Evolutionary conservation across 306 rosid species (phyloP), one percentile per base, ranked within the genome.

Genomic region (Delonix regia): DNA sequence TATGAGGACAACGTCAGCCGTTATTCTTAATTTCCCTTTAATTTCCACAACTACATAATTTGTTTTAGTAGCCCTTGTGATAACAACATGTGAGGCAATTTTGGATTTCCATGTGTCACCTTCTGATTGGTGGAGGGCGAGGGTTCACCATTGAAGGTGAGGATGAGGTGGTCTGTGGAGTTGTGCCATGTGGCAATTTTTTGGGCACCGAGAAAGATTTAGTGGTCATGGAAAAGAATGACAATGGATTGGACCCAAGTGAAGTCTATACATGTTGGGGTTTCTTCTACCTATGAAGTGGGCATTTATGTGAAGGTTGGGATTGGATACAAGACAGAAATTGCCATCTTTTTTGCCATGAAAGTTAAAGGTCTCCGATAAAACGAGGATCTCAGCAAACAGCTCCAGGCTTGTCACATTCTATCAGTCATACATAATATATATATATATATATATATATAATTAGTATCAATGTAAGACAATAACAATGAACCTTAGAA

Each of bases 171-270:
- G 83, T 90, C 90, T 0, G 45, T 5, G 27, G 89, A 61, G 49
- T 90, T 87, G 0, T 92, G 82, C 95, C 97, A 90, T 0, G n/a
- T 44, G 33, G 85, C 53, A 0, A 92, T 87, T 78, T 90, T 84
- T 0, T 7, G 51, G n/a, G 94, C 91, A 0, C 91, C 88, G 6
- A 90, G 2, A 78, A 49, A 85, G 75, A 92, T 79, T 18, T 78
- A 84, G 72, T 86, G 93, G 15, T 56, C 33, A 61, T 84, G 55
- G 52, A 90, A 86, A 44, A 92, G 88, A 69, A 92, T 85, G 33
- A 74, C 91, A 3, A 88, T 83, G 51, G 97, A 92, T 70, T 92
- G 88, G 64, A 87, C 89, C 94, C 94, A 91, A 11, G 96, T 87
- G 91, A 90, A 91, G 89, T 89, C 96, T 87, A 27, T 49, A 73